Evolutionary conservation across 192 early-diverging fungal genomes (phyloP), one percentile per base, ranked within the genome.

Genomic region (Linnemannia exigua): DNA sequence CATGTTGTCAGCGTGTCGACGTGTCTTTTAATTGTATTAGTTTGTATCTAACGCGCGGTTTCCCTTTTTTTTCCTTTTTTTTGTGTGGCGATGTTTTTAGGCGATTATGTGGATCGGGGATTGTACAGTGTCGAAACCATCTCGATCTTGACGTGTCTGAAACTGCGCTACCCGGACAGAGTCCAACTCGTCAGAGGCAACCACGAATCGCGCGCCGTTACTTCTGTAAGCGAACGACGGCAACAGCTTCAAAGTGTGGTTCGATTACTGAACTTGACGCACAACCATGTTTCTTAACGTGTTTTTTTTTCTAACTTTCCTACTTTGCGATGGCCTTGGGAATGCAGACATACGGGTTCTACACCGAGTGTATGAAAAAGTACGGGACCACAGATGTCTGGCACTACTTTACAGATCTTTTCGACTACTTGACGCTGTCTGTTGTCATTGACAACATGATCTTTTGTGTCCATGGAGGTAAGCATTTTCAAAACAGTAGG

Each of bases 391-490:
- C 93, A 0, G 90, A 91, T 17, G 97, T 98, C 15, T 99, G 98
- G 98, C 90, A 92, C 7, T 97, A 96, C 37, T 98, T 98, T 88
- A 98, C 97, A 22, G 95, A 97, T 67, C 86, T 98, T 84, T 99
- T 99, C 88, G 98, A 99, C 83, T 99, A 94, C 79, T 90, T 99
- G 37, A 95, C 96, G 1, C 84, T 99, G 37, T 95, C 95, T 0
- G 97, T 96, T 3, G 94, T 96, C 12, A 97, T 99, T 74, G 95
- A 98, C 70, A 92, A 97, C 66, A 90, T 92, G 46, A 97, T 99
- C 16, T 97, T 99, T 79, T 98, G 97, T 84, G 97, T 99, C 31
- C 98, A 99, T 77, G 98, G 98, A 70, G 98, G 97, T 91, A 79
- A 79, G 67, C 47, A 12, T 72, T 44, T 44, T 9, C 31, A 46